phyloP scores from a whole-genome alignment of 352 stramenopile genomes.

The Phytophthora capsici region DNA sequence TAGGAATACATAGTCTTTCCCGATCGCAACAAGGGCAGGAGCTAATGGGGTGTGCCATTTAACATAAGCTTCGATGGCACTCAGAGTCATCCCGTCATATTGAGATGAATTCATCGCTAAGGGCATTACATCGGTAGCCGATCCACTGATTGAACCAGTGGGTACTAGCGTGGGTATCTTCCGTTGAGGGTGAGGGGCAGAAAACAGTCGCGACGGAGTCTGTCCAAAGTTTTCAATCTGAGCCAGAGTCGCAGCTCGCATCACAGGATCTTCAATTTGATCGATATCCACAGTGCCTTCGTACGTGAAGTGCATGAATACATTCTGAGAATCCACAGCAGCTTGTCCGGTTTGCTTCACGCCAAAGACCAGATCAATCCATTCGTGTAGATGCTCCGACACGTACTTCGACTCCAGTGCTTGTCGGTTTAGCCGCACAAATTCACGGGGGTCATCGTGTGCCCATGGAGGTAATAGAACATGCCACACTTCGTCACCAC shows the following conservation, averaged over 20 bases:
- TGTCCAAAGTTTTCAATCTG: conserved; percentile 94
- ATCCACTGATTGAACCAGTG: not conserved
- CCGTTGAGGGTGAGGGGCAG: conserved; percentile 64
- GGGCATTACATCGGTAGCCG: conserved; percentile 1
- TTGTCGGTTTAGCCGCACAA: conserved; percentile 94
- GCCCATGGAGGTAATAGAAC: conserved; percentile 95
- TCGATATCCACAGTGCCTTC: conserved; percentile 86
- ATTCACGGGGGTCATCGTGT: conserved; percentile 92
- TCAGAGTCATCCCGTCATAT: conserved; percentile 64
- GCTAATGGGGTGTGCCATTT: conserved; percentile 82
- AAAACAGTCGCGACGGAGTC: conserved; percentile 83
- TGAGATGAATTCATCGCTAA: conserved; percentile 26
- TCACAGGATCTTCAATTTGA: conserved; percentile 84
- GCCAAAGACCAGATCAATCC: conserved; percentile 99
- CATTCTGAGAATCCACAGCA: conserved; percentile 94
- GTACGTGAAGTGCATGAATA: conserved; percentile 90
- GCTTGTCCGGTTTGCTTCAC: conserved; percentile 93
- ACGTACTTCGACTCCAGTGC: conserved; percentile 97
- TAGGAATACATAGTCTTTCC: conserved; percentile 81
- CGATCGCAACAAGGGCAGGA: conserved; percentile 70
- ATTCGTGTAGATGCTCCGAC: conserved; percentile 96
- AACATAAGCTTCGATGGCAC: conserved; percentile 70
- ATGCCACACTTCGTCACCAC: conserved; percentile 91
- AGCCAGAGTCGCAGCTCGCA: conserved; percentile 90
- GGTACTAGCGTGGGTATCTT: conserved; percentile 52